phyloP scores from a whole-genome alignment of 2,329 filamentous ascomycete genomes.

The Alternaria sp. region DNA sequence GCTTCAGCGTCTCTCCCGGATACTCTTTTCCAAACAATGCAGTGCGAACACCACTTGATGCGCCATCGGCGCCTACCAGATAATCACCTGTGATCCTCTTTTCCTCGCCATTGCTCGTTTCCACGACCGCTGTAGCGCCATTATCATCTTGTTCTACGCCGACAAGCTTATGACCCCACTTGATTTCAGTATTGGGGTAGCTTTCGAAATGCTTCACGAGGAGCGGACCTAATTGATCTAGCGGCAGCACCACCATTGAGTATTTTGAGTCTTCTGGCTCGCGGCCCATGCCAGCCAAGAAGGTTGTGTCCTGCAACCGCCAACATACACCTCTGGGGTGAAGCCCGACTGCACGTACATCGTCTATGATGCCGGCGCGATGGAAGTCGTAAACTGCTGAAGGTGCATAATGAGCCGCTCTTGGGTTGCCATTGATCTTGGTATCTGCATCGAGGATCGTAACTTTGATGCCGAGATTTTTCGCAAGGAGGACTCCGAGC shows the following conservation, averaged over 20 bases:
- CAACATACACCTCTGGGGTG: slow-evolving; percentile 56
- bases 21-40: slow-evolving; percentile 54
- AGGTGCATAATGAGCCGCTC: slow-evolving; percentile 69
- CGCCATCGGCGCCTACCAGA: slow-evolving; percentile 48
- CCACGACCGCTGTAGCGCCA: slow-evolving; percentile 39
- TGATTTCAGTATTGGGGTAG: slow-evolving; percentile 37
- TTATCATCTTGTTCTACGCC: slow-evolving; percentile 43
- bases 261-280: slow-evolving; percentile 40
- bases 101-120: slow-evolving; percentile 35
- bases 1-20: slow-evolving; percentile 68
- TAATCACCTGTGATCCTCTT: slow-evolving; percentile 43
- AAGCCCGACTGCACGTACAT: slow-evolving; percentile 56
- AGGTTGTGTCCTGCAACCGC: slow-evolving; percentile 51
- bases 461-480: slow-evolving; percentile 60
- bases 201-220: slow-evolving; percentile 42
- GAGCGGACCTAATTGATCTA: slow-evolving; percentile 43
- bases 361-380: slow-evolving; percentile 67
- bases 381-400: slow-evolving; percentile 66
- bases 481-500: slow-evolving; percentile 60
- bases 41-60: slow-evolving; percentile 44
- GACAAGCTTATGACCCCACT: slow-evolving; percentile 45
- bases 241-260: slow-evolving; percentile 43
- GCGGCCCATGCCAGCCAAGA: slow-evolving; percentile 42
- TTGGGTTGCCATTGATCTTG: slow-evolving; percentile 66
- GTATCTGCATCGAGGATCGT: slow-evolving; percentile 65